phyloP scores from a whole-genome alignment of 805 yeast genomes.

The Ogataea nonfermentans region DNA sequence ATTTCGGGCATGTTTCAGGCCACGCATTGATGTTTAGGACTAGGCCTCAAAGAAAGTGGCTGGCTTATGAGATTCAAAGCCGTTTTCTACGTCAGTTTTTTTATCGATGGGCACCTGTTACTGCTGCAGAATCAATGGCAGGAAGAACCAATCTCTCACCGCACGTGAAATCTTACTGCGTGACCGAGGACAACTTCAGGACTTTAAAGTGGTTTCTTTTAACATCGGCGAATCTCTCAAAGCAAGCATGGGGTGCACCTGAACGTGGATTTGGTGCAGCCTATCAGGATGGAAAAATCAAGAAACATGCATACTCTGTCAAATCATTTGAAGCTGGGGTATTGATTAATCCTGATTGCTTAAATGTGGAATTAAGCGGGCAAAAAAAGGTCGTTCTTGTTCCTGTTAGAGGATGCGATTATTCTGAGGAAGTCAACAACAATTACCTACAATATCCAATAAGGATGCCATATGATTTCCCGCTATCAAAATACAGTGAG shows the following conservation, averaged over 20 bases:
- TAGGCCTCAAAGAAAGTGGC: constrained; percentile 16
- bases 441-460: constrained; percentile 34
- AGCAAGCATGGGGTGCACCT: constrained; percentile 76
- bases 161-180: constrained; percentile 68
- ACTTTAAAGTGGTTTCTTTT: constrained; percentile 65
- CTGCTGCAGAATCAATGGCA: constrained; percentile 30
- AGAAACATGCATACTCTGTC: constrained; percentile 32
- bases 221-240: constrained; percentile 73
- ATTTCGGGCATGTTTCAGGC: constrained; percentile 27
- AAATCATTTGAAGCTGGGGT: constrained; percentile 57
- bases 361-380: constrained; percentile 14
- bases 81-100: constrained; percentile 42
- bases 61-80: constrained; percentile 37
- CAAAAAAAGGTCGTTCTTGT: constrained; percentile 26
- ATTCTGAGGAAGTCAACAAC: constrained; percentile 4
- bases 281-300: constrained; percentile 10
- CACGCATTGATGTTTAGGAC: constrained; percentile 28
- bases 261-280: constrained; percentile 23
- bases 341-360: constrained; percentile 37
- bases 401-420: constrained; percentile 46
- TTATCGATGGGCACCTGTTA: constrained; percentile 42
- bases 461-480: constrained; percentile 53
- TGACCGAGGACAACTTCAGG: constrained; percentile 49
- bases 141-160: constrained; percentile 32
- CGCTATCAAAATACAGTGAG: constrained; percentile 41